These are phyloP conservation scores for Aspergillus avenaceus DNA, from an alignment of 495 filamentous ascomycete genomes.

Conservation along the genomic window DNA sequence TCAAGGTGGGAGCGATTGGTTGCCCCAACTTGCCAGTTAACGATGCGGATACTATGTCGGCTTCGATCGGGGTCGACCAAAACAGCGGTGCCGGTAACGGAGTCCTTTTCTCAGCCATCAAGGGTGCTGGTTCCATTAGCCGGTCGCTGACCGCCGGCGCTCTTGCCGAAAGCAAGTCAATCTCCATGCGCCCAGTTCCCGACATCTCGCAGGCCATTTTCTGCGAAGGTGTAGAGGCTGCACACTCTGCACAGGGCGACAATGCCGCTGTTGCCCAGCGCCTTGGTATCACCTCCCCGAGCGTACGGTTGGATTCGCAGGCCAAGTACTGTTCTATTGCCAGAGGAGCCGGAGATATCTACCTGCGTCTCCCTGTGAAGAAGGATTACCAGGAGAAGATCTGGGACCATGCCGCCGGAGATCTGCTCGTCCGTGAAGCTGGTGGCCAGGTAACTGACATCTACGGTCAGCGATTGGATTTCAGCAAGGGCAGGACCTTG, in stretches of 20 bases:
- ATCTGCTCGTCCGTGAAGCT: conserved; percentile 89
- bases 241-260: conserved; percentile 83
- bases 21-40: conserved; percentile 92
- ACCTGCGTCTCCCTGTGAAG: conserved; percentile 78
- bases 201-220: conserved; percentile 78
- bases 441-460: conserved; percentile 89
- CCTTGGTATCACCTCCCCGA: conserved; percentile 78
- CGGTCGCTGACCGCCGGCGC: conserved; percentile 59
- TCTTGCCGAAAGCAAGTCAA: conserved; percentile 56
- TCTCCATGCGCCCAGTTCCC: conserved; percentile 71
- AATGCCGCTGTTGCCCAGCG: conserved; percentile 77
- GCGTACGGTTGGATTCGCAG: conserved; percentile 93
- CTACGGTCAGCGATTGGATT: conserved; percentile 75
- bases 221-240: conserved; percentile 92
- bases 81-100: conserved; percentile 65
- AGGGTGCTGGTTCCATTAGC: conserved; percentile 71
- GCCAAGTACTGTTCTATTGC: conserved; percentile 97
- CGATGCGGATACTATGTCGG: conserved; percentile 61
- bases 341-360: conserved; percentile 92
- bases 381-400: conserved; percentile 97
- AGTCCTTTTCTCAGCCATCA: conserved; percentile 77
- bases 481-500: conserved; percentile 80
- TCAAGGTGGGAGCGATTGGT: conserved; percentile 89
- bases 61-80: conserved; percentile 63
- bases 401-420: conserved; percentile 98